Conservation (phyloP, 441 rosid species). For the Populus hybrid region DNA sequence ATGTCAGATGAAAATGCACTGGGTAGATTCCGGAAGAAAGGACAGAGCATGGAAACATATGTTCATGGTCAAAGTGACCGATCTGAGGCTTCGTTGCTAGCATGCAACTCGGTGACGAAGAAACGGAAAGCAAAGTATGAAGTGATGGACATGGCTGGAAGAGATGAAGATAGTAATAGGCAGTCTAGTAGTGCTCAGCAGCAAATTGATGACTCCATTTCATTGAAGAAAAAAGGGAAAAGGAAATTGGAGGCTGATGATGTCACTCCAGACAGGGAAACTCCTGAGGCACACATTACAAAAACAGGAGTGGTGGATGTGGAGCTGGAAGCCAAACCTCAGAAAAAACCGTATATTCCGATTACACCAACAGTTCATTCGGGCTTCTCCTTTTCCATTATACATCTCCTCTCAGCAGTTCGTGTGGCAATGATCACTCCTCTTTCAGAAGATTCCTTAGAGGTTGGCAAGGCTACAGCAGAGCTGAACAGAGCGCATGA, state of each 20-base stretch:
- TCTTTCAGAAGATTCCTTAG: conserved; percentile 63
- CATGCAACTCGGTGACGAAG: conserved; percentile 51
- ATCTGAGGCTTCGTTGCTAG: conserved; percentile 48
- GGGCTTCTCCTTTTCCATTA: conserved; percentile 90
- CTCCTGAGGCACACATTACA: conserved; percentile 45
- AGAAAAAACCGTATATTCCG: conserved; percentile 79
- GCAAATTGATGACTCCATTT: conserved; percentile 45
- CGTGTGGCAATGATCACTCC: conserved; percentile 79
- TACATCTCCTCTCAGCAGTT: conserved; percentile 97
- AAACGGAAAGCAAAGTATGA: conserved; percentile 73
- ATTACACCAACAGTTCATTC: conserved; percentile 95
- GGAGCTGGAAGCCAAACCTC: conserved; percentile 73
- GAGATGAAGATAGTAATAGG: conserved; percentile 44
- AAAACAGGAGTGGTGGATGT: conserved; percentile 47
- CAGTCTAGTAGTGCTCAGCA: conserved; percentile 36
- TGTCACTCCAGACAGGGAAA: conserved; percentile 50
- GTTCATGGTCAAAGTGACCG: conserved; percentile 46
- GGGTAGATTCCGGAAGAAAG: conserved; percentile 51
- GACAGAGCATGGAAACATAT: conserved; percentile 43
- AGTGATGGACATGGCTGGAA: conserved; percentile 42
- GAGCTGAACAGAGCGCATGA: conserved; percentile 50
- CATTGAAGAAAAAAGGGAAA: conserved; percentile 67
- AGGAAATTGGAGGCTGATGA: conserved; percentile 58
- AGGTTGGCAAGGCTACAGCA: conserved; percentile 45
- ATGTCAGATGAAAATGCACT: conserved; percentile 40